Evolutionary conservation across 2,329 filamentous ascomycete genomes (phyloP).

Genomic region (Mollisiaceae sp.): DNA sequence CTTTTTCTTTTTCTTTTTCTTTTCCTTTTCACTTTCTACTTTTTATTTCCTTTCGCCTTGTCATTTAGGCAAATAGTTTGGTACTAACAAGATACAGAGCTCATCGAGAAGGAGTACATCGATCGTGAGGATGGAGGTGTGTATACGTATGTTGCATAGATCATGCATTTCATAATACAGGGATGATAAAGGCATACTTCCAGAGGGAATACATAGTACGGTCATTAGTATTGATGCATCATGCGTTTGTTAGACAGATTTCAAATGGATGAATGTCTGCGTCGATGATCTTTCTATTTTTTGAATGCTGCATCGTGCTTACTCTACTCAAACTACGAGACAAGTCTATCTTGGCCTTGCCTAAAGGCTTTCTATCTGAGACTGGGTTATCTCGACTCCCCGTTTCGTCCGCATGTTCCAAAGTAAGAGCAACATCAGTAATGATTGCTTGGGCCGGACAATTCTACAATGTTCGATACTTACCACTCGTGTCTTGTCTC

Average conservation of each 20-base stretch:
- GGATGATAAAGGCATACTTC: not conserved
- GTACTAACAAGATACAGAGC: conserved; percentile 48
- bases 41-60: conserved; percentile 34
- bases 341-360: too few species aligned
- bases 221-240: not conserved
- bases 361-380: too few species aligned
- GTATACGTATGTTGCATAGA: conserved; percentile 73
- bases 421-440: too few species aligned
- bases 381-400: too few species aligned
- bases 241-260: not conserved
- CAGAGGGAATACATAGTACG: not conserved
- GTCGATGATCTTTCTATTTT: not conserved
- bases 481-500: too few species aligned
- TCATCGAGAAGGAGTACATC: conserved; percentile 94
- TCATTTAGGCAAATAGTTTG: conserved; percentile 12
- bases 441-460: too few species aligned
- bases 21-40: not conserved
- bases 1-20: not conserved
- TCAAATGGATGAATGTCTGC: not conserved
- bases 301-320: not conserved
- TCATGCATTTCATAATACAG: not conserved
- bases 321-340: not conserved
- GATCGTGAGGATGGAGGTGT: conserved; percentile 75
- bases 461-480: too few species aligned
- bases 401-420: too few species aligned